Conservation (phyloP, 345 rosid species). For the Euphorbia lathyris region DNA sequence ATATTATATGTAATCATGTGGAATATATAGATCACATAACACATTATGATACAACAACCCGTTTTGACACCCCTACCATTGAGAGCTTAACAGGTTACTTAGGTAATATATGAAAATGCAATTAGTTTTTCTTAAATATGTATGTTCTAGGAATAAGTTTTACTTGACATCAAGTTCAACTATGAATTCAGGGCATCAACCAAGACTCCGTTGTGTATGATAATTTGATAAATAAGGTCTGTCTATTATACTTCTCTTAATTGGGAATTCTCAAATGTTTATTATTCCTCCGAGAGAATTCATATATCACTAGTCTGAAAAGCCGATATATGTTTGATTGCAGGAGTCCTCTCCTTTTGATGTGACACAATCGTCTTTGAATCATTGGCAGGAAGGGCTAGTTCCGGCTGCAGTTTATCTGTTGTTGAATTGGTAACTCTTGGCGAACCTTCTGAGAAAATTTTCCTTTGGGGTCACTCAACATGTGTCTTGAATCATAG, state of each 20-base stretch:
- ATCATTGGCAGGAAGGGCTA: conserved; percentile 63
- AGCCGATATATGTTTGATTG: conserved; percentile 43
- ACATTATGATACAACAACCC: too few relatives aligned
- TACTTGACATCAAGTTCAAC: neutral
- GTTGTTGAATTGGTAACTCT: conserved; percentile 35
- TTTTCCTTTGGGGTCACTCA: conserved; percentile 89
- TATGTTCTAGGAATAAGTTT: neutral
- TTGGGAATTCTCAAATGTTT: neutral
- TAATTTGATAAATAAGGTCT: conserved; percentile 5
- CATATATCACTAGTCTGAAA: conserved; percentile 21
- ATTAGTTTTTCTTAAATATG: neutral
- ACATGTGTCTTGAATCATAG: conserved; percentile 44
- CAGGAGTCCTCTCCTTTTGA: conserved; percentile 55
- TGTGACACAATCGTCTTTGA: conserved; percentile 66
- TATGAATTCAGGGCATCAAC: neutral
- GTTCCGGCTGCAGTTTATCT: conserved; percentile 33
- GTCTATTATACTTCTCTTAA: neutral
- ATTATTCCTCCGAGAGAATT: neutral
- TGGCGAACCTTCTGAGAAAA: conserved; percentile 74
- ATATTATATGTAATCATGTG: too few relatives aligned
- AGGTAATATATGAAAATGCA: neutral
- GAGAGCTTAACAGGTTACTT: neutral
- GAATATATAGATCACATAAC: too few relatives aligned
- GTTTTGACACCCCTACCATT: neutral
- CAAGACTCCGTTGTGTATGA: neutral